Percentiles rank a stretch among this genome's conserved stretches.
Evolutionary conservation across 495 filamentous ascomycete species (phyloP).

Genomic region (Aspergillus carlsbadensis): DNA sequence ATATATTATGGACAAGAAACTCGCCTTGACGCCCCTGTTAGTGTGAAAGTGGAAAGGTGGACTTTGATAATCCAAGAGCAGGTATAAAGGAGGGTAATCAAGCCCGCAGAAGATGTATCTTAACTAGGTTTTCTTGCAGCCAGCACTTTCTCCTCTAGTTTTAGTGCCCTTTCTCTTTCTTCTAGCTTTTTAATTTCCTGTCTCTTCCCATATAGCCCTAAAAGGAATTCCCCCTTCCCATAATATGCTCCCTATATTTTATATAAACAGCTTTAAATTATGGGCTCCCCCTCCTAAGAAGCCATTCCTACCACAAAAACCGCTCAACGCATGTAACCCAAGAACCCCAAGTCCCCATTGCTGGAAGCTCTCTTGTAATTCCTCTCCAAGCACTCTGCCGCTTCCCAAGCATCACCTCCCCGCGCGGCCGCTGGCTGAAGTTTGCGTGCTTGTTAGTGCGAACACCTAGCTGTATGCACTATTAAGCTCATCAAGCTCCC

Average conservation of each 20-base stretch:
- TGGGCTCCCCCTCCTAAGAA: background rate
- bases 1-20: background rate
- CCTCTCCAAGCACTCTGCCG: slow-evolving; percentile 14
- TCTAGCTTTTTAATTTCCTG: background rate
- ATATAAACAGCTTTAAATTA: background rate
- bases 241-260: slow-evolving; percentile 5
- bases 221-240: background rate
- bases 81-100: background rate
- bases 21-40: background rate
- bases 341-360: background rate
- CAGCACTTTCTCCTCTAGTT: background rate
- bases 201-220: background rate
- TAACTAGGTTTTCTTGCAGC: background rate
- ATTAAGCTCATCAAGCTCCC: background rate
- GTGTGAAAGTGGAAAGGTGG: background rate
- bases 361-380: background rate
- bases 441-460: slow-evolving; percentile 18
- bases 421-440: slow-evolving; percentile 19
- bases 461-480: background rate
- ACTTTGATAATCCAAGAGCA: background rate
- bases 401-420: slow-evolving; percentile 20
- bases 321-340: background rate
- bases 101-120: background rate
- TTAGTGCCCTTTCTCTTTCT: background rate
- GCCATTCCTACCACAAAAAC: background rate